Evolutionary conservation across 345 rosid species (phyloP).

Genomic region (Stellera chamaejasme): DNA sequence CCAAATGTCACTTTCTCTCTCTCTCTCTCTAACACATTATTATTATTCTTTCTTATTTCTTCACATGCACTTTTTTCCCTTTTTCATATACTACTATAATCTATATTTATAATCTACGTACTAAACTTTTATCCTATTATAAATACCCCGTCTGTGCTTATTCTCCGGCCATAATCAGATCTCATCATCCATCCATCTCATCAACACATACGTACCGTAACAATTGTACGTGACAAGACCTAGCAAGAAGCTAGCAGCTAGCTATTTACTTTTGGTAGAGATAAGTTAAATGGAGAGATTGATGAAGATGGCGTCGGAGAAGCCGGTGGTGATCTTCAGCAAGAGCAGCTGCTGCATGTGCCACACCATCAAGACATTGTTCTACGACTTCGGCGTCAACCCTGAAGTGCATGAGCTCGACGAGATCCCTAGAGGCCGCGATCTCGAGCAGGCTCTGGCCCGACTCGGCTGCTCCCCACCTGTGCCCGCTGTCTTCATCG

Average conservation of each 20-base stretch:
- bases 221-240: too few relatives aligned
- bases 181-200: too few relatives aligned
- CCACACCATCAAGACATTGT: conserved; percentile 64
- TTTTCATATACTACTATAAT: too few relatives aligned
- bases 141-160: not conserved
- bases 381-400: conserved; percentile 68
- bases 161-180: not conserved
- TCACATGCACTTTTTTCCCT: too few relatives aligned
- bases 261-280: too few relatives aligned
- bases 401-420: conserved; percentile 68
- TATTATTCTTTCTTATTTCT: too few relatives aligned
- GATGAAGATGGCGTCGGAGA: conserved; percentile 51
- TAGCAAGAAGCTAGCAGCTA: too few relatives aligned
- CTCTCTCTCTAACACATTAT: too few relatives aligned
- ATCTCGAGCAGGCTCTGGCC: conserved; percentile 68
- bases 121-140: too few relatives aligned
- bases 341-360: conserved; percentile 72
- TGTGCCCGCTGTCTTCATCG: conserved; percentile 72
- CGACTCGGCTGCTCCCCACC: conserved; percentile 61
- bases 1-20: too few relatives aligned
- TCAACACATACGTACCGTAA: too few relatives aligned
- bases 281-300: conserved; percentile 45
- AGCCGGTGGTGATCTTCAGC: conserved; percentile 88
- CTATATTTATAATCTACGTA: too few relatives aligned
- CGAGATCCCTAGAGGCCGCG: conserved; percentile 53